These are phyloP conservation scores for Mucor racemosus DNA, from an alignment of 371 early-diverging fungal genomes.

Conservation along the genomic window DNA sequence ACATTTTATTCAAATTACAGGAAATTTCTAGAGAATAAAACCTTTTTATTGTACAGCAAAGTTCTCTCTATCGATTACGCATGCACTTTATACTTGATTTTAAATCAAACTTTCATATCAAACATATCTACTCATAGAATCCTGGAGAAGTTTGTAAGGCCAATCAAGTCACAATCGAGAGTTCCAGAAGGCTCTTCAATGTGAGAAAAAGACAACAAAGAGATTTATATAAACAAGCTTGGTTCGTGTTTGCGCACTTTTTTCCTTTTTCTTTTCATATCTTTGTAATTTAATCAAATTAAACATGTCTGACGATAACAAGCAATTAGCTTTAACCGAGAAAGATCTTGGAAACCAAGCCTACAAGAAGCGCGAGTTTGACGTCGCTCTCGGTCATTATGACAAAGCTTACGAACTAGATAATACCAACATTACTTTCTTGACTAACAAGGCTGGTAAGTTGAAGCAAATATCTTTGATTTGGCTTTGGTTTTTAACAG, in stretches of 20 bases:
- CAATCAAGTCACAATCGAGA: conserved; percentile 35
- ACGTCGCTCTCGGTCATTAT: conserved; percentile 89
- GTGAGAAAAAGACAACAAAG: not conserved
- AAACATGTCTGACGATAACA: conserved; percentile 60
- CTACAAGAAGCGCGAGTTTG: conserved; percentile 95
- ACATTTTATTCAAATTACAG: too few relatives aligned
- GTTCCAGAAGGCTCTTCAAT: conserved; percentile 30
- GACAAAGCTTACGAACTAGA: conserved; percentile 91
- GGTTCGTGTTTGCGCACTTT: not conserved
- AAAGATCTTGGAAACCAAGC: conserved; percentile 92
- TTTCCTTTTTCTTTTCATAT: conserved; percentile 5
- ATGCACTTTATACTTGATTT: not conserved
- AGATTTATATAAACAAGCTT: conserved; percentile 10
- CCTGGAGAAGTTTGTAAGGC: not conserved
- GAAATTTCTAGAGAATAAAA: too few relatives aligned
- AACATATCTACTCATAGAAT: not conserved
- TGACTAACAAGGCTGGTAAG: conserved; percentile 91
- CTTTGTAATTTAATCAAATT: not conserved
- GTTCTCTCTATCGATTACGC: too few relatives aligned
- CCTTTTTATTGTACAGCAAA: too few relatives aligned
- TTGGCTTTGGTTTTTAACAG: too few relatives aligned
- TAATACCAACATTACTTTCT: conserved; percentile 85
- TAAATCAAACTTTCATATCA: not conserved
- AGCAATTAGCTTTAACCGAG: conserved; percentile 77
- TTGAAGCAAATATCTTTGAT: not conserved